These are phyloP conservation scores for Penicillium herquei DNA, from an alignment of 495 filamentous ascomycete genomes.

Conservation along the genomic window DNA sequence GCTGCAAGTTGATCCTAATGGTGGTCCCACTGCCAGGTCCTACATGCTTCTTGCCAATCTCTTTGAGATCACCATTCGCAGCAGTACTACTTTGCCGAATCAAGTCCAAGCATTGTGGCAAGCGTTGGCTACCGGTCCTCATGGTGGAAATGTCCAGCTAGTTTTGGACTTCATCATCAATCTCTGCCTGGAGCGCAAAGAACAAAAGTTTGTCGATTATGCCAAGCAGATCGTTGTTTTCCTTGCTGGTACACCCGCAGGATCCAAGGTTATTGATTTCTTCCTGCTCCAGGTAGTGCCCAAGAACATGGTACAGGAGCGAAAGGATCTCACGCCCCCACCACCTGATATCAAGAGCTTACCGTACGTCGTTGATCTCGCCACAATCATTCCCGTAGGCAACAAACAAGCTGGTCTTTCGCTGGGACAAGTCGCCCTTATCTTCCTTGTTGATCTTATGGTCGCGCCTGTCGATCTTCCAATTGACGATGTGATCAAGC, in stretches of 20 bases:
- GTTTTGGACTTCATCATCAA: conserved; percentile 94
- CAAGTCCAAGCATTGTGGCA: conserved; percentile 98
- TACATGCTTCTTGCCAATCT: conserved; percentile 96
- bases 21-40: conserved; percentile 81
- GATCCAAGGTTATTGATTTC: conserved; percentile 91
- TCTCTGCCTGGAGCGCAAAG: conserved; percentile 85
- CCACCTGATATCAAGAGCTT: conserved; percentile 72
- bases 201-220: conserved; percentile 96
- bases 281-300: conserved; percentile 84
- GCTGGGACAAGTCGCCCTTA: conserved; percentile 86
- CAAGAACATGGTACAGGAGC: conserved; percentile 87
- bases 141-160: conserved; percentile 92
- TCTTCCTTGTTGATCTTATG: conserved; percentile 93
- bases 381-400: conserved; percentile 74
- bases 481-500: conserved; percentile 72
- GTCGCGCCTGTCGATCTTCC: conserved; percentile 82
- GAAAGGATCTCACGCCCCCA: conserved; percentile 66
- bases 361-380: conserved; percentile 87
- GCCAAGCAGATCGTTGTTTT: conserved; percentile 98
- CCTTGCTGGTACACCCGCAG: conserved; percentile 84
- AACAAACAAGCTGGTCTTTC: conserved; percentile 91
- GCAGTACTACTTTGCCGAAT: conserved; percentile 82
- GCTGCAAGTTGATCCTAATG: conserved; percentile 90
- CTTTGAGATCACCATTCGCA: conserved; percentile 93
- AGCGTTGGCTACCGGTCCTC: conserved; percentile 87